phyloP scores from a whole-genome alignment of 148 eudicot genomes.

The Camellia japonica region DNA sequence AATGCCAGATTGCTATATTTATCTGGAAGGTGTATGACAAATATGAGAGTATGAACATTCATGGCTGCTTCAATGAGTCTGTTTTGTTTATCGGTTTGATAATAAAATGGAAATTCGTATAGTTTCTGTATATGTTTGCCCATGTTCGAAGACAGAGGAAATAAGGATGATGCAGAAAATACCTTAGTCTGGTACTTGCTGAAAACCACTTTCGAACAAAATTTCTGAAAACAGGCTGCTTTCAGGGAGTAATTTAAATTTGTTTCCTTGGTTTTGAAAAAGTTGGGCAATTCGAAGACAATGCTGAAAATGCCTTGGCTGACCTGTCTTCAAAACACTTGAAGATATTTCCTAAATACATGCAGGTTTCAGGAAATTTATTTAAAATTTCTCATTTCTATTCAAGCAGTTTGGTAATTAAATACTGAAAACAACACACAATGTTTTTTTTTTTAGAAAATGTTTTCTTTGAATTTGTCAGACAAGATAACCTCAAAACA shows the following conservation, averaged over 20 bases:
- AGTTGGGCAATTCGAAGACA: not conserved
- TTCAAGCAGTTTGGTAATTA: not conserved
- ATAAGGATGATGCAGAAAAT: not conserved
- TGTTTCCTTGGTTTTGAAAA: not conserved
- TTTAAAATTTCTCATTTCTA: not conserved
- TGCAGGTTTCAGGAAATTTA: not conserved
- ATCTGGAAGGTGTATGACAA: not conserved
- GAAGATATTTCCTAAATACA: not conserved
- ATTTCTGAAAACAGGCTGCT: no score
- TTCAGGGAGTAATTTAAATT: not conserved
- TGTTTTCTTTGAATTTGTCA: not conserved
- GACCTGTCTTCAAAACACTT: not conserved
- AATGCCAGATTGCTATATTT: not conserved
- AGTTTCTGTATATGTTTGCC: not conserved
- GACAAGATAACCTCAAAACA: not conserved
- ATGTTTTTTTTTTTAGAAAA: not conserved
- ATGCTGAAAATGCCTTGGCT: not conserved
- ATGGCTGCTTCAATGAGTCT: not conserved
- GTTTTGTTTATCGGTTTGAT: not conserved
- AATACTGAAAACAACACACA: not conserved
- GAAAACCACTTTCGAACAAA: not conserved
- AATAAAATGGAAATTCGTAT: not conserved
- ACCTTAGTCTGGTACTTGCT: no score
- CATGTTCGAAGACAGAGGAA: not conserved
- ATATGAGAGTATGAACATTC: not conserved